Percentiles rank a stretch among this genome's conserved stretches.
These are phyloP conservation scores for Tylopilus subfusipes DNA, from an alignment of 768 basidiomycete species.

Conservation along the genomic window DNA sequence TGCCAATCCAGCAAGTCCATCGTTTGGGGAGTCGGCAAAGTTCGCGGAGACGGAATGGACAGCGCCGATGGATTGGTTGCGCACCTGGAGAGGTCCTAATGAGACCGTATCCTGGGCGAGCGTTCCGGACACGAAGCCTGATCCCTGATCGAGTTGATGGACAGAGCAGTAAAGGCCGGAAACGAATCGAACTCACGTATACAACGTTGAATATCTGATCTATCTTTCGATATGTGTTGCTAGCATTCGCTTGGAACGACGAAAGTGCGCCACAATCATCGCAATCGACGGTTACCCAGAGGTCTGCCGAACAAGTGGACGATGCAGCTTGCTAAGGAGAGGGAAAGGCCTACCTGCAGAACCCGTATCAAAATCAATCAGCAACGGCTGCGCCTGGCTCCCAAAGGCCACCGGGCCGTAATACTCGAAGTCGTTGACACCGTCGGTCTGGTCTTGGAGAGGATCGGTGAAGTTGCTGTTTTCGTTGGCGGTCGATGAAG, in stretches of 20 bases:
- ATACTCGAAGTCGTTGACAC: constrained; percentile 44
- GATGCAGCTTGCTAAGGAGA: background rate
- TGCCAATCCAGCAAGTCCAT: constrained; percentile 60
- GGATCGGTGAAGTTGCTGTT: constrained; percentile 16
- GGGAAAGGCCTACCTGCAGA: constrained; percentile 30
- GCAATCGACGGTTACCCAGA: constrained; percentile 53
- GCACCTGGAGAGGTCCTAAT: constrained; percentile 43
- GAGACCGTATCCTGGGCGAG: constrained; percentile 50
- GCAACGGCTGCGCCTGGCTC: constrained; percentile 48
- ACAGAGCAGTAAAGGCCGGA: no score
- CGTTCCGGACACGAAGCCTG: constrained; percentile 48
- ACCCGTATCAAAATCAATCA: constrained; percentile 66
- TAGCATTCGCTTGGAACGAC: constrained; percentile 38
- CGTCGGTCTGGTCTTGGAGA: constrained; percentile 40
- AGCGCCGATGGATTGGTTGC: constrained; percentile 54
- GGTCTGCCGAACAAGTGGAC: constrained; percentile 38
- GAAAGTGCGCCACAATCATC: constrained; percentile 31
- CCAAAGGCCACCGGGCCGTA: constrained; percentile 47
- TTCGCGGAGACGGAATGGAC: constrained; percentile 45
- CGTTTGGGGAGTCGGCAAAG: constrained; percentile 49
- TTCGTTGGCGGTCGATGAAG: background rate
- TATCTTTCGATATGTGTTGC: constrained; percentile 40
- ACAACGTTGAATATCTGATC: constrained; percentile 34
- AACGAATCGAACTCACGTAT: constrained; percentile 39
- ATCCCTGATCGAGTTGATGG: constrained; percentile 46